Evolutionary conservation across 2,329 filamentous ascomycete species (phyloP), one percentile per base, ranked within the genome.

Genomic region (Biscogniauxia mediterranea): DNA sequence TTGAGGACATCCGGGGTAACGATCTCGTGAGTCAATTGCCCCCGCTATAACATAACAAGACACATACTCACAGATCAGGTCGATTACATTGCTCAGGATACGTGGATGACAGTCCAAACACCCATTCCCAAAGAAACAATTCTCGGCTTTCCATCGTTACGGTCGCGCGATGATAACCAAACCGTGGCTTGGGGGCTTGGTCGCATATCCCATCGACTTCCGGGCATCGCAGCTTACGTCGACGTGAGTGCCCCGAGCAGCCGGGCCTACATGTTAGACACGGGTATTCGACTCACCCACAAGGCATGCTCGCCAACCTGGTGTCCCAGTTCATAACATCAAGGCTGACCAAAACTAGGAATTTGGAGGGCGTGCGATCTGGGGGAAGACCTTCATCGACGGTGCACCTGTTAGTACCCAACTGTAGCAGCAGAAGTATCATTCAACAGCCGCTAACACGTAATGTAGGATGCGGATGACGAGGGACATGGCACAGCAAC

Each of bases 401-500:
- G 65, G 65, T 8, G 56, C 63, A 25, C 61, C 62, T 28, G 70
- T 70, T 42, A 60, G 64, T 38, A n/a, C 0, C 17, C 23, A 42
- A 19, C 25, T 21, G 8, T 6, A 38, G 11, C 38, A n/a, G 15
- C 8, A 46, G 5, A 19, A n/a, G 17, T 20, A 21, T 9, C 19
- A 11, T 3, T 7, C 3, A 23, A 52, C 17, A 17, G 38, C 25
- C 13, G 54, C 38, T 64, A 60, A 54, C 60, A 28, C 17, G 11
- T 11, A 15, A 7, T 3, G 50, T 38, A 70, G 70, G 56, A 70
- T 32, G 32, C 59, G 9, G 70, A 72, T 26, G 69, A 70, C 17
- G 64, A 64, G 25, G 70, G 70, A 1, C 70, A 73, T 52, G 70
- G 70, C 2, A 73, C 70, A 2, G 70, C 71, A 55, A 68, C 66